Conservation (phyloP, 1,284 basidiomycete species). For the Puccinia triticina region DNA sequence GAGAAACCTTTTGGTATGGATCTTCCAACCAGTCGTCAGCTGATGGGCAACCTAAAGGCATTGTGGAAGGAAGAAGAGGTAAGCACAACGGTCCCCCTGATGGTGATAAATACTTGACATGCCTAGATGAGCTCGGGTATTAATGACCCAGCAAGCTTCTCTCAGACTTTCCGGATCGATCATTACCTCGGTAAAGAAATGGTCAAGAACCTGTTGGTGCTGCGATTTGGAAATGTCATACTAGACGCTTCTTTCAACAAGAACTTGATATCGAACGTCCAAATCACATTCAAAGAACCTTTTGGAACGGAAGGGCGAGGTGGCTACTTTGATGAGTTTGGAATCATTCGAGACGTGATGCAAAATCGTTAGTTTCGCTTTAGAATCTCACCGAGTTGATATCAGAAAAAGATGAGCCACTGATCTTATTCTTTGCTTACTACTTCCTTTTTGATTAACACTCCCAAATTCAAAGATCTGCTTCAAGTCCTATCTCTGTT, state of each 20-base stretch:
- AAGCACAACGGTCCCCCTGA: background rate
- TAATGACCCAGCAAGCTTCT: background rate
- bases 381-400: background rate
- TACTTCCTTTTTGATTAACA: background rate
- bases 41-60: constrained; percentile 76
- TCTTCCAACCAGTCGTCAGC: constrained; percentile 77
- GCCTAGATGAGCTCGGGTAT: constrained; percentile 5
- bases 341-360: constrained; percentile 91
- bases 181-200: constrained; percentile 98
- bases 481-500: constrained; percentile 87
- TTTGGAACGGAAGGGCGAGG: constrained; percentile 96
- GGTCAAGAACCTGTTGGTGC: constrained; percentile 93
- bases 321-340: constrained; percentile 98
- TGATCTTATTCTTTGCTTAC: background rate
- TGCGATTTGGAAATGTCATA: constrained; percentile 89
- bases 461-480: constrained; percentile 68
- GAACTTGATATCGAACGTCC: constrained; percentile 89
- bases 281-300: constrained; percentile 97
- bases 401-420: background rate
- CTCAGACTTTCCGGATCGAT: constrained; percentile 86
- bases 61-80: constrained; percentile 87
- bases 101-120: too few species aligned
- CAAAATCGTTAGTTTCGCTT: constrained; percentile 79
- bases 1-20: constrained; percentile 98
- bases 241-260: constrained; percentile 87